Evolutionary conservation across 164 flowering plant genomes (phyloP).

Genomic region (Pachysandra terminalis): DNA sequence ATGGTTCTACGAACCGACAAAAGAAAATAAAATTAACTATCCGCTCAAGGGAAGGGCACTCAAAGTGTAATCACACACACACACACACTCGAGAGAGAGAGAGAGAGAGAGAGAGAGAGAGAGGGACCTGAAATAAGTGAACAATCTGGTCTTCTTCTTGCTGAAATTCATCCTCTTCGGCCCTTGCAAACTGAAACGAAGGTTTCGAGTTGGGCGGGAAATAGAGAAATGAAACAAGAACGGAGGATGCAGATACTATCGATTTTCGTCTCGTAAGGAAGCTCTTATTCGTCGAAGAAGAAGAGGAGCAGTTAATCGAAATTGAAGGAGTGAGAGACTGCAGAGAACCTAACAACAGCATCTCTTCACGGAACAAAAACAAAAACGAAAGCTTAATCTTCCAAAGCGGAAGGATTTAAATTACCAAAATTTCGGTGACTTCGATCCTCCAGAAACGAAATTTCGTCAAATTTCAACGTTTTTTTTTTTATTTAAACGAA

Average conservation of each 20-base stretch:
- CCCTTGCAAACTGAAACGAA: slow-evolving; percentile 23
- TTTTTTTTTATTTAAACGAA: too few relatives aligned
- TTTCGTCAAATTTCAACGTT: too few relatives aligned
- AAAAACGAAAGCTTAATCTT: too few relatives aligned
- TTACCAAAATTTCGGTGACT: too few relatives aligned
- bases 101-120: slow-evolving; percentile 12
- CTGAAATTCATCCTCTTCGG: slow-evolving; percentile 39
- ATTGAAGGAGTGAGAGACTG: background rate
- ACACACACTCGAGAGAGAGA: too few relatives aligned
- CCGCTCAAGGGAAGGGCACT: background rate
- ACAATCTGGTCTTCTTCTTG: slow-evolving; percentile 51
- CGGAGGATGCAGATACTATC: slow-evolving; percentile 20
- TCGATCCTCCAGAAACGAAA: too few relatives aligned
- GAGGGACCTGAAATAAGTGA: slow-evolving; percentile 42
- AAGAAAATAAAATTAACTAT: background rate
- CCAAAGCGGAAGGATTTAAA: too few relatives aligned
- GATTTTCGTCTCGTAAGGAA: slow-evolving; percentile 26
- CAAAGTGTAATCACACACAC: too few relatives aligned
- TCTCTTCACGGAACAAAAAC: background rate
- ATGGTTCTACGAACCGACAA: background rate
- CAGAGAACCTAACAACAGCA: background rate
- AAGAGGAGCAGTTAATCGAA: background rate
- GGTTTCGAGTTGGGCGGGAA: slow-evolving; percentile 9
- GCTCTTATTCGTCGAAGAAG: slow-evolving; percentile 9
- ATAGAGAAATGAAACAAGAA: slow-evolving; percentile 20